Evolutionary conservation across 1,284 basidiomycete genomes (phyloP), one percentile per base, ranked within the genome.

Genomic region (Moesziomyces antarcticus): DNA sequence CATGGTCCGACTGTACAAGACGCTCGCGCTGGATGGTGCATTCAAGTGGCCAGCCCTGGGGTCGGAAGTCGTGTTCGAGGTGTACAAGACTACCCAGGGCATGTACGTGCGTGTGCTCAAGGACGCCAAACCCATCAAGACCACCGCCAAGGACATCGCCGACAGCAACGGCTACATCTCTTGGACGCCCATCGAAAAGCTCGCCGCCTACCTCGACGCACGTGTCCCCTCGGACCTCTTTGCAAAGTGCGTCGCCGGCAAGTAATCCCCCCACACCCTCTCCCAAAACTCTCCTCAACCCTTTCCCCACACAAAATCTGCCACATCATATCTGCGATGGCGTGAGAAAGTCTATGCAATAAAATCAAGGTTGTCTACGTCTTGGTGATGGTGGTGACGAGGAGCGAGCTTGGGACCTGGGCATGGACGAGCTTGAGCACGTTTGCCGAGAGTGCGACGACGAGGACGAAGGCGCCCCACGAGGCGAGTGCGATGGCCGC

Each of bases 1-100:
- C 35, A 78, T 78, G 76, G 76, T 78, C 0, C n/a, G 76, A 2
- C 62, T 78, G 4, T 67, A 77, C 62, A 75, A 77, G 63, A 51
- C 51, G 1, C 22, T 78, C 13, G 73, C 69, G 8, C 50, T 73
- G 35, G 55, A 53, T 7, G 73, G 60, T 5, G 30, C 40, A 18
- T 70, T 77, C 51, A 35, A 60, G 44, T 77, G 74, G 74, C 76
- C 76, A 7, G 71, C 65, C 3, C 56, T 75, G 50, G 74, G 76
- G 1, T 55, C 50, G 25, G 74, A 78, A 53, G 57, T 78, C 24
- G 63, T 75, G 1, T 49, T 78, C 22, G 75, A 78, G 50, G 64
- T 77, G n/a, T 78, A 72, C 46, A 53, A 71, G 48, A 58, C 8
- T 37, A 46, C 4, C 24, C 18, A 13, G 22, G 51, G 48, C 41